Base-by-base conservation (phyloP, 768 basidiomycete species). In the Suillus luteus region DNA sequence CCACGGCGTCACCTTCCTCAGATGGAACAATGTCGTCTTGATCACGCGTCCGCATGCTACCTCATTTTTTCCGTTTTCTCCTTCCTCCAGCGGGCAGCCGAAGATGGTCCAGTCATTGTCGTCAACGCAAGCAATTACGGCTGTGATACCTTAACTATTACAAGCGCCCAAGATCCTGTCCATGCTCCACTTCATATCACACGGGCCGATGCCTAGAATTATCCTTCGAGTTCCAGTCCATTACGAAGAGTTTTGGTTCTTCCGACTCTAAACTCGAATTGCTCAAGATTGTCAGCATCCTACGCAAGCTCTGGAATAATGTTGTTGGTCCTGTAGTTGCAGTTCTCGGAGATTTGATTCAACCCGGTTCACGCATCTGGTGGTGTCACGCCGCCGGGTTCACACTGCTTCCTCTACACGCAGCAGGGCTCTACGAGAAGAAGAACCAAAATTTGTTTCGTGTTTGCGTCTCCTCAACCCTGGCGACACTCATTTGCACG, bases 341-440 rank as follows among this genome's bases (percentile, higher is more conserved):
- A 24, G 49, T 6, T n/a, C 46, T 61, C 14, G 54, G 22, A 12
- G 61, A 63, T 61, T 17, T n/a, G 10, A 27, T 61, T 52, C 49
- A 24, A 7, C 22, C 14, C 12, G 60, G 60, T 51, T 61, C 60
- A 12, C 60, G 33, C 17, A 61, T 61, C 24, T 61, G 60, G 60
- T 61, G 60, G 60, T 61, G 60, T 49, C 60, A 48, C 19, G 38
- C 60, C 38, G 44, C 67, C 0, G 67, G 61, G 2, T 68, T 77
- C 55, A 46, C 72, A 1, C 71, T 69, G 37, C 67, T 78, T 49
- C 76, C 76, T 2, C 64, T 78, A 35, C 76, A 78, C 63, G 76
- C 76, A 24, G 75, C 76, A 11, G 76, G 76, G 9, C 62, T 60
- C 6, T 76, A 77, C 61, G 27, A 55, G 15, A 17, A 33, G 59